phyloP scores from a whole-genome alignment of 2,329 filamentous ascomycete genomes.

The Aspergillus thermomutatus region DNA sequence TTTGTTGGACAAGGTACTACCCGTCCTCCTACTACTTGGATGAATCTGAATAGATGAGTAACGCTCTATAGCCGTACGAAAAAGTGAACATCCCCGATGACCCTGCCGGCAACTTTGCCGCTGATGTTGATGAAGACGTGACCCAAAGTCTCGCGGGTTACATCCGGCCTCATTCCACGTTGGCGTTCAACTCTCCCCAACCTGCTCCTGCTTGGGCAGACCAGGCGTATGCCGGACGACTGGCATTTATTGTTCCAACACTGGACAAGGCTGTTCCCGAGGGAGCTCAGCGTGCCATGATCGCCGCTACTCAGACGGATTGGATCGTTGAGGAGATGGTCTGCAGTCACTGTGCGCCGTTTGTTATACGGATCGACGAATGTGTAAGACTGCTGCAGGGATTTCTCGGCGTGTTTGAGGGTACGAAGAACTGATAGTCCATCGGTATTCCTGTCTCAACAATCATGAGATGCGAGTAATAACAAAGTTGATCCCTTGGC shows the following conservation, averaged over 20 bases:
- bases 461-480: not conserved
- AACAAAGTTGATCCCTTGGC: conserved; percentile 2
- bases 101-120: conserved; percentile 12
- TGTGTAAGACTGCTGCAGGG: not conserved
- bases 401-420: not conserved
- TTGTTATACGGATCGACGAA: conserved; percentile 6
- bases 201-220: conserved; percentile 26
- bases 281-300: conserved; percentile 23
- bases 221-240: conserved; percentile 9
- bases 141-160: conserved; percentile 2
- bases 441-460: too few relatives aligned
- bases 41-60: not conserved
- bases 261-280: conserved; percentile 20
- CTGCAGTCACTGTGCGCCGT: conserved; percentile 13
- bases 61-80: conserved; percentile 2
- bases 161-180: conserved; percentile 20
- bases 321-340: conserved; percentile 22
- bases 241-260: conserved; percentile 22
- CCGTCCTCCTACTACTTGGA: not conserved
- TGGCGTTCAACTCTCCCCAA: conserved; percentile 21
- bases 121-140: conserved; percentile 7
- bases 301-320: conserved; percentile 14
- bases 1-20: conserved; percentile 19
- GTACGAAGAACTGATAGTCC: too few relatives aligned
- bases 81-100: conserved; percentile 14